A percentile compares a stretch with the other conserved stretches of the same genome.
These are phyloP conservation scores for Rhizopogon roseolus DNA, from an alignment of 768 basidiomycete species.

Conservation along the genomic window DNA sequence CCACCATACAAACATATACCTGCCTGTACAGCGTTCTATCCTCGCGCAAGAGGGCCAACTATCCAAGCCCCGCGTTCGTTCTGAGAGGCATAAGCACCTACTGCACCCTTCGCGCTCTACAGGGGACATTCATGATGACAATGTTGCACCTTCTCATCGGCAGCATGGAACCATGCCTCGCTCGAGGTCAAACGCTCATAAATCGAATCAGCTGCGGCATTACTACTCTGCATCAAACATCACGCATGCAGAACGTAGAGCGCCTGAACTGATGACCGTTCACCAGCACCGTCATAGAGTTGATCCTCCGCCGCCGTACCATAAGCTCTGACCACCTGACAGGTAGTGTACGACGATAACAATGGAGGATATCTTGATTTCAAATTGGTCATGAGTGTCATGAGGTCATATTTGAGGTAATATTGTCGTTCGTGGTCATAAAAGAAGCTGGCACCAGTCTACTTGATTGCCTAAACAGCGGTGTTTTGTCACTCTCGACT, in stretches of 20 bases:
- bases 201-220: slow-evolving; percentile 12
- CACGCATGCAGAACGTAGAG: neutral
- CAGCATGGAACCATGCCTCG: neutral
- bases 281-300: slow-evolving; percentile 16
- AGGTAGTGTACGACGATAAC: neutral
- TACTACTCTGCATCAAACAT: slow-evolving; percentile 17
- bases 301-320: slow-evolving; percentile 24
- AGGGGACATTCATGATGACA: slow-evolving; percentile 15
- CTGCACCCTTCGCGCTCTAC: slow-evolving; percentile 18
- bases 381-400: neutral
- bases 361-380: neutral
- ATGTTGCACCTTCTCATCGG: neutral
- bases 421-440: neutral
- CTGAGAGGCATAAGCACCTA: slow-evolving; percentile 8
- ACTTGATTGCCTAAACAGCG: no score
- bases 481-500: neutral
- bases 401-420: neutral
- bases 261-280: neutral
- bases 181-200: neutral
- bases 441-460: neutral
- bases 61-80: slow-evolving; percentile 1
- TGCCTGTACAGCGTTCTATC: neutral
- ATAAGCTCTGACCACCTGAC: slow-evolving; percentile 6
- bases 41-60: neutral
- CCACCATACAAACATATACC: neutral